Evolutionary conservation across 139 green algal genomes (phyloP), one percentile per base, ranked within the genome.

Genomic region (Auxenochlorella pyrenoidosa): DNA sequence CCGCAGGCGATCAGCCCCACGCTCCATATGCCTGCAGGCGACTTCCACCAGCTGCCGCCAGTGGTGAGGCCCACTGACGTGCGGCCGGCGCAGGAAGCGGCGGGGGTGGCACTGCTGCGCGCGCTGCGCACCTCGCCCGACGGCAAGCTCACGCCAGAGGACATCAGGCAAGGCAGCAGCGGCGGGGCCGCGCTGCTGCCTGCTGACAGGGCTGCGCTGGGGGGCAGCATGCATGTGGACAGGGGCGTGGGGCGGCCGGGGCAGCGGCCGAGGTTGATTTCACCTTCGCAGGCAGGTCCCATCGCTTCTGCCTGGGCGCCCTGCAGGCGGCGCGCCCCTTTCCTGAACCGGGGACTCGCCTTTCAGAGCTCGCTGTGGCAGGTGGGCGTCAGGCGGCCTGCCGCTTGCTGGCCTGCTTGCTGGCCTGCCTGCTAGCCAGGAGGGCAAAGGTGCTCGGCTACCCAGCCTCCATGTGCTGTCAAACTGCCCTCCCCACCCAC

Each of bases 51-150:
- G 68, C 68, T 75, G 32, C n/a, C 68, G 15, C 68, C 68, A 3
- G n/a, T 75, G 28, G n/a, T 41, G 22, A 44, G 34, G 68, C n/a
- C 32, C 28, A 34, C 0, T 4, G 68, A 75, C n/a, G n/a, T 75
- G 5, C n/a, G 34, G n/a, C 6, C n/a, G 6, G 68, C 68, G n/a
- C 68, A 75, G 68, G 68, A 43, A n/a, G 68, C 68, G 68, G 68
- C 68, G 32, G 68, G n/a, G 8, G 68, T 75, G 68, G 68, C 68
- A n/a, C 68, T 75, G 68, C 68, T 75, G 68, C 68, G 68, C 34
- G 68, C 68, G 68, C 68, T 75, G 68, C 68, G 68, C 68, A 41
- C 32, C n/a, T 10, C 63, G 28, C 28, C 63, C 22, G 63, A 41
- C 8, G 68, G 68, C n/a, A 10, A 5, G 10, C 32, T 75, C 4